A percentile compares a stretch with the other conserved stretches of the same genome.
These are phyloP conservation scores for Starmerella khaoyaiensis DNA, from an alignment of 805 yeast species.

Conservation along the genomic window DNA sequence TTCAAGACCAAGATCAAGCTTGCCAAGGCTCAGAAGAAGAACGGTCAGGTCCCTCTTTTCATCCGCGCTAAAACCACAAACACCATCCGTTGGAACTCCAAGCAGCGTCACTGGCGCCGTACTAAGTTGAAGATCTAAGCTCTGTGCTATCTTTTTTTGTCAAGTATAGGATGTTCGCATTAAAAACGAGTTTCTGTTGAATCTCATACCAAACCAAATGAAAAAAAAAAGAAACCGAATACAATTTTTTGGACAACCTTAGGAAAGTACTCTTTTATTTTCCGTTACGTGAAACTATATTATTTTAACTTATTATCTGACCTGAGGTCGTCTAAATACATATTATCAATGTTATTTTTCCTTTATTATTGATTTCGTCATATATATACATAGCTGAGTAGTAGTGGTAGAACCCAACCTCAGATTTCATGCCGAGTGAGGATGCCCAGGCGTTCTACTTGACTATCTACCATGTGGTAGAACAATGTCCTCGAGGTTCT, in stretches of 20 bases:
- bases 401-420: background rate
- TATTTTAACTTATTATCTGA: slow-evolving; percentile 3
- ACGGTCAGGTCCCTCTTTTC: slow-evolving; percentile 99
- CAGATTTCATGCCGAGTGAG: slow-evolving; percentile 22
- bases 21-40: slow-evolving; percentile 97
- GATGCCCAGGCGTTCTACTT: slow-evolving; percentile 46
- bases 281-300: no score
- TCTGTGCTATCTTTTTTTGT: slow-evolving; percentile 4
- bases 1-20: slow-evolving; percentile 96
- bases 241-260: no score
- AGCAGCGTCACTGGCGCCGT: slow-evolving; percentile 99
- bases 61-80: slow-evolving; percentile 95
- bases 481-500: slow-evolving; percentile 45
- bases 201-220: no score
- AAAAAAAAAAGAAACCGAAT: no score
- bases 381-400: no score
- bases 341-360: background rate
- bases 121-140: slow-evolving; percentile 92
- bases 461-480: slow-evolving; percentile 45
- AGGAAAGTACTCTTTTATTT: no score
- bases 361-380: background rate
- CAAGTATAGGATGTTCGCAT: slow-evolving; percentile 1
- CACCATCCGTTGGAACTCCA: slow-evolving; percentile 84
- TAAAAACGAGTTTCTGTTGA: background rate
- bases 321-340: slow-evolving; percentile 2